Percentiles rank a stretch among this genome's conserved stretches.
These are phyloP conservation scores for Ramaria rubella DNA, from an alignment of 768 basidiomycete genomes.

Conservation along the genomic window DNA sequence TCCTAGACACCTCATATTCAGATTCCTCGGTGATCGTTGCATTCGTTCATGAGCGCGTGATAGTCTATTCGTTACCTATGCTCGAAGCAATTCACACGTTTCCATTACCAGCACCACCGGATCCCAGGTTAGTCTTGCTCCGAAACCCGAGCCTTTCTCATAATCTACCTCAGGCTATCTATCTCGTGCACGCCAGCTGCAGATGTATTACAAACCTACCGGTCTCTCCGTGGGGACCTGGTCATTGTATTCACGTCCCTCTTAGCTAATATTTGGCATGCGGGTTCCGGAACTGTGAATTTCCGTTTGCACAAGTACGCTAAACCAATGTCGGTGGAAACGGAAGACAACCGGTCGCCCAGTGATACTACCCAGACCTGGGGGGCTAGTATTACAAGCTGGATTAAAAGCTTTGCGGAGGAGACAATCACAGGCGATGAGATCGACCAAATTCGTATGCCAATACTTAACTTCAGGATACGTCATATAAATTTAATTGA, in stretches of 20 bases:
- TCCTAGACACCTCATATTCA: slow-evolving; percentile 15
- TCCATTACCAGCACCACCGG: slow-evolving; percentile 26
- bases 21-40: slow-evolving; percentile 50
- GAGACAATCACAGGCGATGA: slow-evolving; percentile 48
- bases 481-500: background rate
- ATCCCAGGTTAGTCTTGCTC: slow-evolving; percentile 17
- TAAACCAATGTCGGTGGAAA: slow-evolving; percentile 43
- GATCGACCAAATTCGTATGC: slow-evolving; percentile 53
- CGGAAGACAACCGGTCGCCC: slow-evolving; percentile 40
- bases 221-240: slow-evolving; percentile 25
- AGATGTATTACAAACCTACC: background rate
- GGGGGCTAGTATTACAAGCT: slow-evolving; percentile 50
- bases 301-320: slow-evolving; percentile 25
- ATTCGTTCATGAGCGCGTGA: slow-evolving; percentile 44
- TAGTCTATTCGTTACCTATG: slow-evolving; percentile 58
- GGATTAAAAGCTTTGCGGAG: slow-evolving; percentile 48
- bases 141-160: slow-evolving; percentile 4
- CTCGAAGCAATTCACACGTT: slow-evolving; percentile 50
- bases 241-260: slow-evolving; percentile 34
- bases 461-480: slow-evolving; percentile 3
- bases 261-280: slow-evolving; percentile 58
- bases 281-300: slow-evolving; percentile 28
- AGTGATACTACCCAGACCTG: slow-evolving; percentile 55
- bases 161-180: background rate
- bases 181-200: background rate